Evolutionary conservation across 2,329 filamentous ascomycete species (phyloP).

Genomic region (Pleomassaria siparia): DNA sequence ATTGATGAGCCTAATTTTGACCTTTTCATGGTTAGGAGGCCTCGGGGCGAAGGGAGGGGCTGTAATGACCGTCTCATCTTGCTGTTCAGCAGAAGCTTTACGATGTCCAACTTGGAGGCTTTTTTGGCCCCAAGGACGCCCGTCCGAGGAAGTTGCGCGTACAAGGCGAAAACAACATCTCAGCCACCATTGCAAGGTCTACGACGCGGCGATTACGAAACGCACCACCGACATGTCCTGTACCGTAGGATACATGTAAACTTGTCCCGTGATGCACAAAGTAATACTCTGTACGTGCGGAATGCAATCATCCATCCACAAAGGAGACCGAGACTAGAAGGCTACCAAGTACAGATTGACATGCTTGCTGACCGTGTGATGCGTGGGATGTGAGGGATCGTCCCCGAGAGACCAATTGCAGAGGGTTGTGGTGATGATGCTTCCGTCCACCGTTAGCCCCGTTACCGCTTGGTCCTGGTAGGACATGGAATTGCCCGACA

Average conservation of each 20-base stretch:
- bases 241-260: constrained; percentile 3
- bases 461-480: not conserved
- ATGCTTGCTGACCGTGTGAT: constrained; percentile 25
- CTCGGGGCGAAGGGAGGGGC: no score
- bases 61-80: constrained; percentile 4
- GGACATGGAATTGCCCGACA: constrained; percentile 5
- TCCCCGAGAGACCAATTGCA: constrained; percentile 4
- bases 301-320: constrained; percentile 22
- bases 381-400: constrained; percentile 25
- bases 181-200: constrained; percentile 12
- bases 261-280: constrained; percentile 35
- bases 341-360: constrained; percentile 11
- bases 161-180: constrained; percentile 13
- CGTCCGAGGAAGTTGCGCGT: constrained; percentile 18
- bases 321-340: constrained; percentile 21
- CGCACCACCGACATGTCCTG: not conserved
- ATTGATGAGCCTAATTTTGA: constrained; percentile 25
- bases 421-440: not conserved
- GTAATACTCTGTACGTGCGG: constrained; percentile 21
- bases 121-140: constrained; percentile 8
- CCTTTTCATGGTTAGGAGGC: no score
- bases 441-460: not conserved
- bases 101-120: not conserved
- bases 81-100: not conserved
- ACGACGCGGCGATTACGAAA: constrained; percentile 24